phyloP scores from a whole-genome alignment of 2,329 filamentous ascomycete genomes.

The Chlorencoelia australis region DNA sequence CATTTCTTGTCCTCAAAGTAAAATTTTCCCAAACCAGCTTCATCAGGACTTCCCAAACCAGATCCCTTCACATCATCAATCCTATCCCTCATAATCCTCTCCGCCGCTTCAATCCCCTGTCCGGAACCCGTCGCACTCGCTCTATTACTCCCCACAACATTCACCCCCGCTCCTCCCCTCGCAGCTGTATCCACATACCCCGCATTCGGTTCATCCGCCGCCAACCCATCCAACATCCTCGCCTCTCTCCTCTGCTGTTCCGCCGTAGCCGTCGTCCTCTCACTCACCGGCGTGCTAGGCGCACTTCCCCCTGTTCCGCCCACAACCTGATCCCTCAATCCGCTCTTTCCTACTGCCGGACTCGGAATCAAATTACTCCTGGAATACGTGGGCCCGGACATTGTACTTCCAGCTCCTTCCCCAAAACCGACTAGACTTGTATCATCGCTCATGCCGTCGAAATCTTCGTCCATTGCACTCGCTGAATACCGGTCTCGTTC shows the following conservation, averaged over 20 bases:
- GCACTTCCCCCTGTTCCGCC: conserved; percentile 10
- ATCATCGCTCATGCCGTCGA: conserved; percentile 68
- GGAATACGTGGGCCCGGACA: conserved; percentile 67
- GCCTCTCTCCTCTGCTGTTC: conserved; percentile 48
- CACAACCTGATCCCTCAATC: conserved; percentile 16
- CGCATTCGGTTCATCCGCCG: conserved; percentile 45
- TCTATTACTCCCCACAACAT: conserved; percentile 6
- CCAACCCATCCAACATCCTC: conserved; percentile 57
- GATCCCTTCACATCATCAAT: conserved; percentile 39
- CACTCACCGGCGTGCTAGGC: conserved; percentile 16
- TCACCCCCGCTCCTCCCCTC: conserved; percentile 23
- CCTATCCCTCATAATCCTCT: conserved; percentile 52
- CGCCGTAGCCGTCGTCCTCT: conserved; percentile 20
- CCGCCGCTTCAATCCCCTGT: conserved; percentile 42
- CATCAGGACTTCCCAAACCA: conserved; percentile 35
- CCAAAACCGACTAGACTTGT: conserved; percentile 85
- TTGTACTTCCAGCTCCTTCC: conserved; percentile 78
- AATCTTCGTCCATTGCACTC: conserved; percentile 37
- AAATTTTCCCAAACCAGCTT: conserved; percentile 44
- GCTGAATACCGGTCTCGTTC: conserved; percentile 29
- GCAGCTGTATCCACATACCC: conserved; percentile 53
- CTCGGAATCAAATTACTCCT: conserved; percentile 31
- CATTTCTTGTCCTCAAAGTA: conserved; percentile 46
- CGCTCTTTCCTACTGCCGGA: conserved; percentile 27
- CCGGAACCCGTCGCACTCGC: conserved; percentile 5